A percentile compares a stretch with the other conserved stretches of the same genome.
Evolutionary conservation across 345 rosid species (phyloP).

Genomic region (Alliaria petiolata): DNA sequence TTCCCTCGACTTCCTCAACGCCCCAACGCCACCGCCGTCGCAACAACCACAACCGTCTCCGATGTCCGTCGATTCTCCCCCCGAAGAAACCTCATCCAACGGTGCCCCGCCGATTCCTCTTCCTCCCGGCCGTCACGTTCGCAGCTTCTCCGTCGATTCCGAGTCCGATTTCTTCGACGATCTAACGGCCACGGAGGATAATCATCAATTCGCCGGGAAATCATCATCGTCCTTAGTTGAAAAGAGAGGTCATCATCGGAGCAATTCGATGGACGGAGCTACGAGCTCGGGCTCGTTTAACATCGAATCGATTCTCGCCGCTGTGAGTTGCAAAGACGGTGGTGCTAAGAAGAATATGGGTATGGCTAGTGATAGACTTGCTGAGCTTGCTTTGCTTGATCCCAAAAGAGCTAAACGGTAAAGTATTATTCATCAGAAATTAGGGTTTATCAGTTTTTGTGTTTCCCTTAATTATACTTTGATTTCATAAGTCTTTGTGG

Average conservation of each 20-base stretch:
- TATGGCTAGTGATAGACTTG: slow-evolving; percentile 59
- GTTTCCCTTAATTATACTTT: neutral
- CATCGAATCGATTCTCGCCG: slow-evolving; percentile 44
- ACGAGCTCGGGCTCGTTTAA: slow-evolving; percentile 53
- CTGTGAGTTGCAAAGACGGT: slow-evolving; percentile 39
- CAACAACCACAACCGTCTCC: slow-evolving; percentile 35
- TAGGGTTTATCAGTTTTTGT: neutral
- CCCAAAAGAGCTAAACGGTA: slow-evolving; percentile 97
- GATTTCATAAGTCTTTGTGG: neutral
- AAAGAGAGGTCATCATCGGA: slow-evolving; percentile 49
- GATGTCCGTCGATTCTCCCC: slow-evolving; percentile 52
- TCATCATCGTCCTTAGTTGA: neutral
- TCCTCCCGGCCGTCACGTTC: slow-evolving; percentile 49
- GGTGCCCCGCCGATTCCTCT: slow-evolving; percentile 26
- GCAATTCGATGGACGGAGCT: slow-evolving; percentile 80
- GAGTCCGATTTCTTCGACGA: slow-evolving; percentile 87
- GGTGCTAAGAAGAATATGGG: slow-evolving; percentile 75
- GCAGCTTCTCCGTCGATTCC: slow-evolving; percentile 90
- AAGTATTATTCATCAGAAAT: neutral
- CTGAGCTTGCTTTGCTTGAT: slow-evolving; percentile 88
- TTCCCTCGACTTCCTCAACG: slow-evolving; percentile 55
- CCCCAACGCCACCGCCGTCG: slow-evolving; percentile 29
- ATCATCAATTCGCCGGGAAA: slow-evolving; percentile 35
- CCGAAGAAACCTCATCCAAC: slow-evolving; percentile 67
- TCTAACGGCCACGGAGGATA: slow-evolving; percentile 31